phyloP scores from a whole-genome alignment of 306 rosid genomes.

The Begonia loranthoides region DNA sequence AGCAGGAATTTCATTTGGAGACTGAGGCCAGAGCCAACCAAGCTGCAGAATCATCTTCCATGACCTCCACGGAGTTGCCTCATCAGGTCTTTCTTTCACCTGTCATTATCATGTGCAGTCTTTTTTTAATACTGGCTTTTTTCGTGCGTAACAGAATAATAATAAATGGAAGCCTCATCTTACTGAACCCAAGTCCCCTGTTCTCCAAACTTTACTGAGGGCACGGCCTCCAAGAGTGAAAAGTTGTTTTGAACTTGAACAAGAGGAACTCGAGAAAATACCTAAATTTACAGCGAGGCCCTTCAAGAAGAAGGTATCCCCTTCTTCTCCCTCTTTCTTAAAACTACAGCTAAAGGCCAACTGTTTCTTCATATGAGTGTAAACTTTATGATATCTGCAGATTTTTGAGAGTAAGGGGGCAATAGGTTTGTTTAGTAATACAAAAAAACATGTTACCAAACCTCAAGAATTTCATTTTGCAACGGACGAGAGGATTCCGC shows the following conservation, averaged over 20 bases:
- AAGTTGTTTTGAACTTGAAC: conserved; percentile 67
- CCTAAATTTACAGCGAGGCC: conserved; percentile 91
- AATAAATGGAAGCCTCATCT: conserved; percentile 48
- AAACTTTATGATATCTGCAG: conserved; percentile 20
- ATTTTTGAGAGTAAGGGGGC: conserved; percentile 94
- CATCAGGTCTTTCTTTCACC: conserved; percentile 31
- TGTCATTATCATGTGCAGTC: too few relatives aligned
- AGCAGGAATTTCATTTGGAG: conserved; percentile 83
- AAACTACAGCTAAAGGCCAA: not conserved
- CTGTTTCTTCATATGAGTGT: not conserved
- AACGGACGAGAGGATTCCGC: conserved; percentile 77
- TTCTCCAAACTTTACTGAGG: conserved; percentile 71
- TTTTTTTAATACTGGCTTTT: not conserved
- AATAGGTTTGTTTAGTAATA: conserved; percentile 59
- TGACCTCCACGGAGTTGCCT: conserved; percentile 47
- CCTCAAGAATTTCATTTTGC: conserved; percentile 95
- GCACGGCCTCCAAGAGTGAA: conserved; percentile 70
- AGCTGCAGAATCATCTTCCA: conserved; percentile 51
- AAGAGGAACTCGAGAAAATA: conserved; percentile 68
- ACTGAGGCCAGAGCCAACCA: conserved; percentile 72
- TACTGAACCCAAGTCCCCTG: conserved; percentile 74
- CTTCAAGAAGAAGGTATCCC: conserved; percentile 82
- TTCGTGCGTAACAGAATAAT: conserved; percentile 30
- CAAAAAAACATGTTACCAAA: conserved; percentile 60
- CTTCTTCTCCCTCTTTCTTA: not conserved